Conservation (phyloP, 2,329 filamentous ascomycete genomes). For the Diaporthe sp. region DNA sequence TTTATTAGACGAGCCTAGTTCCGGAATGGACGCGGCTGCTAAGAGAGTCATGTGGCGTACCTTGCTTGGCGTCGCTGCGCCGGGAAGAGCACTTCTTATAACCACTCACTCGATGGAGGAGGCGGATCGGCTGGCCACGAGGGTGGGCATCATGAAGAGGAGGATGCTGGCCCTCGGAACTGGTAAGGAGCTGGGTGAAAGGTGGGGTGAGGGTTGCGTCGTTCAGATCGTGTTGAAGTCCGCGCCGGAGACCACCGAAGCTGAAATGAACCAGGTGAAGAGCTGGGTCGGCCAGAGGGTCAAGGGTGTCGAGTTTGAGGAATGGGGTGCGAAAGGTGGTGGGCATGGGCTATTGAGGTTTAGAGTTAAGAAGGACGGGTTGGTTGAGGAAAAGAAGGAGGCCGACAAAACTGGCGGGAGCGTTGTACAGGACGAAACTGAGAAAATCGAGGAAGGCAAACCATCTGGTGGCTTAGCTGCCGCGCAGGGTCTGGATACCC, state of each 20-base stretch:
- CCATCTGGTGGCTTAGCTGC: neutral
- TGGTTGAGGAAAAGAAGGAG: constrained; percentile 35
- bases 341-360: constrained; percentile 33
- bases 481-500: constrained; percentile 52
- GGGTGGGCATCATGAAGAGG: constrained; percentile 86
- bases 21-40: constrained; percentile 88
- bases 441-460: neutral
- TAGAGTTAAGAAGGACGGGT: constrained; percentile 31
- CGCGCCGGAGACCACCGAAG: constrained; percentile 77
- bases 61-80: constrained; percentile 67
- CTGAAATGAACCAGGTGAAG: constrained; percentile 75
- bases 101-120: constrained; percentile 98
- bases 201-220: constrained; percentile 82
- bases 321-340: constrained; percentile 28
- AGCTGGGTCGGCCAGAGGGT: constrained; percentile 73
- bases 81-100: constrained; percentile 83
- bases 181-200: constrained; percentile 75
- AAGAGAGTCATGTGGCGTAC: constrained; percentile 96
- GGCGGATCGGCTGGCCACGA: constrained; percentile 85
- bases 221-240: constrained; percentile 82
- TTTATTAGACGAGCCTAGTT: constrained; percentile 88
- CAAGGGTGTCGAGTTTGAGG: constrained; percentile 73
- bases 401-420: neutral
- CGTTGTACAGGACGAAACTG: neutral
- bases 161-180: constrained; percentile 88